Evolutionary conservation across 352 stramenopile genomes (phyloP).

Genomic region (Globisporangium radiosum): DNA sequence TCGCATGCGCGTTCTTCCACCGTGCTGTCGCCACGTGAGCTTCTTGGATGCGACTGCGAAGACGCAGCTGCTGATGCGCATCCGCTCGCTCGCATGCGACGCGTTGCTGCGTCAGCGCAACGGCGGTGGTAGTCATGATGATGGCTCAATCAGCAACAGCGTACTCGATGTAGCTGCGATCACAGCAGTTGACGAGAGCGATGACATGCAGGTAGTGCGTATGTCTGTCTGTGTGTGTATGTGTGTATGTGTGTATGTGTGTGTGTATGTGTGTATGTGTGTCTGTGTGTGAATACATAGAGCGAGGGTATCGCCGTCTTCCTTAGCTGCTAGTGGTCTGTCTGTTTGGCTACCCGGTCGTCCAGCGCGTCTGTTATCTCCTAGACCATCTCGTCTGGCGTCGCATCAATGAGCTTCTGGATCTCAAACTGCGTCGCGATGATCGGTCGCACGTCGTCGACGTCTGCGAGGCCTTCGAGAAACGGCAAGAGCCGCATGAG

Average conservation of each 20-base stretch:
- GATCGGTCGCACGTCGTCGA: conserved; percentile 85
- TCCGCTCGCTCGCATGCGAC: conserved; percentile 6
- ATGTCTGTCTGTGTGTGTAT: no score
- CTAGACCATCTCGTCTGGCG: conserved; percentile 46
- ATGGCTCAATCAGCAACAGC: neutral
- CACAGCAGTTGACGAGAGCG: neutral
- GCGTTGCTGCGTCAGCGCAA: neutral
- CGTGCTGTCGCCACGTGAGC: no score
- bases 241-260: no score
- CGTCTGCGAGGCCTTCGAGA: conserved; percentile 84
- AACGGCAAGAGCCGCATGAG: conserved; percentile 95
- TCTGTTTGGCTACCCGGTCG: no score
- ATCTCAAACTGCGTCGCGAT: conserved; percentile 90
- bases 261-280: no score
- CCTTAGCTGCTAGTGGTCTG: no score
- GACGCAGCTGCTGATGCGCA: conserved; percentile 1
- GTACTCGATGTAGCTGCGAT: neutral
- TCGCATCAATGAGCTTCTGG: conserved; percentile 83
- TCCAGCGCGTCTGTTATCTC: neutral
- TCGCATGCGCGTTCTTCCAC: no score
- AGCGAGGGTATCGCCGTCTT: no score
- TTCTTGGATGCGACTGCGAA: conserved; percentile 4
- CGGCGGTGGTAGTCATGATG: neutral
- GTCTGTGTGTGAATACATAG: no score
- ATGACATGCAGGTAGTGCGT: no score